A percentile compares a stretch with the other conserved stretches of the same genome.
phyloP scores from a whole-genome alignment of 2,329 filamentous ascomycete genomes.

The Pseudogymnoascus sp. region DNA sequence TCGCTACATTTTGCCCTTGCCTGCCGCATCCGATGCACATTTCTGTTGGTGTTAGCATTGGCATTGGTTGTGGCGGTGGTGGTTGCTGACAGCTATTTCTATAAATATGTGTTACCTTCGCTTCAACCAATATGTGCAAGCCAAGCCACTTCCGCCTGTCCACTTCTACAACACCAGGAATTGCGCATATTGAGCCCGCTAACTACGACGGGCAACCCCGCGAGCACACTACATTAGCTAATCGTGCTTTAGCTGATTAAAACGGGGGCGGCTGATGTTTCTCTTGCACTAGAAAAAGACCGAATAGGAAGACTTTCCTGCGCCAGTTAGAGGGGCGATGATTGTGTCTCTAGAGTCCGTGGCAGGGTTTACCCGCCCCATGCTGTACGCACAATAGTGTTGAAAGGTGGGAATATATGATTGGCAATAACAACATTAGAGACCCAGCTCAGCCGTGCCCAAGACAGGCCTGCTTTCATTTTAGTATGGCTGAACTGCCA shows the following conservation, averaged over 20 bases:
- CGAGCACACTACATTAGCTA: not conserved
- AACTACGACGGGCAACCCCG: not conserved
- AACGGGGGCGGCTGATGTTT: not conserved
- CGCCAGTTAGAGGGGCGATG: not conserved
- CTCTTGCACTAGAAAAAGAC: not conserved
- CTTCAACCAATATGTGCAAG: not conserved
- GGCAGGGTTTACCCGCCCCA: not conserved
- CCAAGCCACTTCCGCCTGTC: not conserved
- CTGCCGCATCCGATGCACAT: not conserved
- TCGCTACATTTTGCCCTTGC: not conserved
- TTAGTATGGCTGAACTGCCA: not conserved
- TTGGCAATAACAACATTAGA: not conserved
- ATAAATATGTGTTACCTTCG: conserved; percentile 1
- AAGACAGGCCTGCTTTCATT: not conserved
- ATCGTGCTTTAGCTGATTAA: not conserved
- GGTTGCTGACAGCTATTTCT: not conserved
- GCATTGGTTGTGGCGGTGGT: not conserved
- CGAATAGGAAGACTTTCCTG: not conserved
- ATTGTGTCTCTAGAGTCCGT: not conserved
- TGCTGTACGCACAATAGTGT: not conserved
- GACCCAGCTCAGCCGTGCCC: not conserved
- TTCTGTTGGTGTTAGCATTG: not conserved
- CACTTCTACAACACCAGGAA: not conserved
- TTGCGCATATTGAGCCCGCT: not conserved
- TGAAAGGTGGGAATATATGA: not conserved